These are phyloP conservation scores for Mucor lusitanicus DNA, from an alignment of 371 early-diverging fungal genomes.

Conservation along the genomic window DNA sequence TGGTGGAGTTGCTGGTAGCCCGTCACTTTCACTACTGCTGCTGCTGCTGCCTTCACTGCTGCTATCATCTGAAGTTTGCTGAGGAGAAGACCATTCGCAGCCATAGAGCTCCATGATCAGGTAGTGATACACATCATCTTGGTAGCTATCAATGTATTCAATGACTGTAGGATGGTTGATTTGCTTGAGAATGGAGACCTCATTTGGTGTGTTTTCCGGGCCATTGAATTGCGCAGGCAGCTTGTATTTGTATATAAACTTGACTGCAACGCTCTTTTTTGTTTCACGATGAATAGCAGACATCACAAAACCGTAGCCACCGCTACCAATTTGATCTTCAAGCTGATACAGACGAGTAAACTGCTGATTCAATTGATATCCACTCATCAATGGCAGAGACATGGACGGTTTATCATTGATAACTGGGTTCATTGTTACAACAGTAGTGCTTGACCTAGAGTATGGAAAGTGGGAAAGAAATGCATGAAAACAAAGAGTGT, in stretches of 20 bases:
- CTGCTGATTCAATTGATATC: neutral
- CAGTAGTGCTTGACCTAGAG: neutral
- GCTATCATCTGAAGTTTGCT: conserved; percentile 44
- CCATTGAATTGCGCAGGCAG: conserved; percentile 37
- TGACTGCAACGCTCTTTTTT: conserved; percentile 65
- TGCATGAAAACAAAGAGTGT: neutral
- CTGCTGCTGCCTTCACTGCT: conserved; percentile 29
- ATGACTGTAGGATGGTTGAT: conserved; percentile 33
- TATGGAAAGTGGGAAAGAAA: neutral
- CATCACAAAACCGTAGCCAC: conserved; percentile 73
- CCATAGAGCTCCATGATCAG: conserved; percentile 40
- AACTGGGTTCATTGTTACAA: neutral
- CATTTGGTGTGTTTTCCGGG: neutral
- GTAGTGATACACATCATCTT: conserved; percentile 25
- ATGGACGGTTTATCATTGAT: neutral
- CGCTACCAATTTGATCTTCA: conserved; percentile 60
- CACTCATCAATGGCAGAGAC: neutral
- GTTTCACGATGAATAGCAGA: conserved; percentile 46
- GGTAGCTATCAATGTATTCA: conserved; percentile 21
- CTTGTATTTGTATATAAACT: conserved; percentile 64
- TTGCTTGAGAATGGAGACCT: conserved; percentile 17
- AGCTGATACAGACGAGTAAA: conserved; percentile 2
- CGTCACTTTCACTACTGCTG: neutral
- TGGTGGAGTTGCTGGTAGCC: neutral
- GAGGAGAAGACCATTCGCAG: conserved; percentile 16